Evolutionary conservation across 805 yeast species (phyloP).

Genomic region (Nakazawaea holstii): DNA sequence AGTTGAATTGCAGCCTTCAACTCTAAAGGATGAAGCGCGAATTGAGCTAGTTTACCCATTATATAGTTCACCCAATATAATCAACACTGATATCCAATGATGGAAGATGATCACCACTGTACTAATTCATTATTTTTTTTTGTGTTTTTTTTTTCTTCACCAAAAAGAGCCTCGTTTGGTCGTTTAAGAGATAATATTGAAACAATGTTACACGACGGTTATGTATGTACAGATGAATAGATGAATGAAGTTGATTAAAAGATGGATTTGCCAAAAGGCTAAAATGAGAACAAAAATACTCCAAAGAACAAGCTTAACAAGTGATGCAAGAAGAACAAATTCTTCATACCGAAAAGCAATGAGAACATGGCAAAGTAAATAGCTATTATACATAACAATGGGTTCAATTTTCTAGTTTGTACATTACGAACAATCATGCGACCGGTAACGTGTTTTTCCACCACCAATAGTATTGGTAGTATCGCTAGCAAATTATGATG

Average conservation of each 20-base stretch:
- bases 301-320: constrained; percentile 50
- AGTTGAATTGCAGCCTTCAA: constrained; percentile 62
- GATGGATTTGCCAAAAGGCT: background rate
- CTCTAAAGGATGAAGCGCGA: constrained; percentile 68
- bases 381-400: constrained; percentile 25
- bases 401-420: constrained; percentile 18
- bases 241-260: background rate
- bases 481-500: constrained; percentile 81
- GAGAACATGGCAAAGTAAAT: constrained; percentile 55
- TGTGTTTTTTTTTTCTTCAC: background rate
- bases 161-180: background rate
- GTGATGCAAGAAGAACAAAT: constrained; percentile 82
- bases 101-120: background rate
- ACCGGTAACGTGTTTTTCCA: constrained; percentile 49
- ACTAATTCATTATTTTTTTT: background rate
- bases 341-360: constrained; percentile 69
- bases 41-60: constrained; percentile 59
- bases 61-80: too few relatives aligned
- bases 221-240: background rate
- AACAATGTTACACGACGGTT: background rate
- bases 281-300: constrained; percentile 11
- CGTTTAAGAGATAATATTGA: background rate
- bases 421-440: constrained; percentile 35
- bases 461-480: constrained; percentile 61
- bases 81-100: too few relatives aligned